Percentiles rank a stretch among this genome's conserved stretches.
Conservation (phyloP, 345 rosid species). For the Salix brachista region DNA sequence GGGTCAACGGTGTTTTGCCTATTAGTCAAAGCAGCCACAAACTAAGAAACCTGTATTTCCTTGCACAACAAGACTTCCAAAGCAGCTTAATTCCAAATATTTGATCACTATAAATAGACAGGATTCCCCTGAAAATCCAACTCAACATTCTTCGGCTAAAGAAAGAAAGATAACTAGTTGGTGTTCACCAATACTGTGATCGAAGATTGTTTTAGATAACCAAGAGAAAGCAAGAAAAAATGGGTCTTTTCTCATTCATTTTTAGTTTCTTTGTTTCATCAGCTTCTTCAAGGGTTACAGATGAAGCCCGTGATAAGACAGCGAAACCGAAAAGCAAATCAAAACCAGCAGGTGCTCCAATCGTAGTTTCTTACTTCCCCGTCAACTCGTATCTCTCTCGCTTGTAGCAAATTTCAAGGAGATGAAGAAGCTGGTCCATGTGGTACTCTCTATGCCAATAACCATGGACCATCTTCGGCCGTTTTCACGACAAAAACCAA, state of each 20-base stretch:
- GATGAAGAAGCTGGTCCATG: neutral
- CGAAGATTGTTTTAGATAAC: neutral
- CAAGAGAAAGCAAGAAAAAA: neutral
- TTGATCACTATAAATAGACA: neutral
- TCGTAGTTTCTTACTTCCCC: conserved; percentile 20
- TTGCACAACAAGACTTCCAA: neutral
- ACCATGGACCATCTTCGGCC: no score
- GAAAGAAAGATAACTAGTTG: no score
- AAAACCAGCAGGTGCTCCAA: conserved; percentile 3
- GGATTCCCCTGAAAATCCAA: neutral
- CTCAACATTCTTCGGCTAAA: no score
- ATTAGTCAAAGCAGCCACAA: neutral
- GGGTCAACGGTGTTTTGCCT: neutral
- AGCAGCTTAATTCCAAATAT: neutral
- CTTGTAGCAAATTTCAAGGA: conserved; percentile 7
- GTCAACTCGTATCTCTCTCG: conserved; percentile 22
- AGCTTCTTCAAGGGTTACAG: neutral
- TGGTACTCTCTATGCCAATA: neutral
- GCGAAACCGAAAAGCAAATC: neutral
- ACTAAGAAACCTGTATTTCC: neutral
- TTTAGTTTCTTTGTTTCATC: neutral
- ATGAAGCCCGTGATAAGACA: neutral
- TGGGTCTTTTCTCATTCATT: neutral
- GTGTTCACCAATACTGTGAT: neutral
- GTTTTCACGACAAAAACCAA: no score